phyloP scores from a whole-genome alignment of 805 yeast genomes.

The Wickerhamomyces chambardii region DNA sequence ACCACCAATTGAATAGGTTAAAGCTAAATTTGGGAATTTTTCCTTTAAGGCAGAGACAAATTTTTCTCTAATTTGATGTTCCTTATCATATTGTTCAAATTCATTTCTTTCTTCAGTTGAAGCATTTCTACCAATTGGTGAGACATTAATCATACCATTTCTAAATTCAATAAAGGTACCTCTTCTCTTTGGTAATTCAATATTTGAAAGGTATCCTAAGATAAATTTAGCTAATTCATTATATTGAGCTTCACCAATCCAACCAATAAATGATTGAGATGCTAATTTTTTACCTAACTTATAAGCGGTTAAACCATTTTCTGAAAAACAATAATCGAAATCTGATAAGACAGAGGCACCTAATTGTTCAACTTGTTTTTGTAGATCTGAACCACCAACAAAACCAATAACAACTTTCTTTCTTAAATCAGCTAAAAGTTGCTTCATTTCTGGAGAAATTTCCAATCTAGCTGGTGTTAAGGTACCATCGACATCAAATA shows the following conservation, averaged over 20 bases:
- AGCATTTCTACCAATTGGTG: slow-evolving; percentile 98
- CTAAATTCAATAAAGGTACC: slow-evolving; percentile 99
- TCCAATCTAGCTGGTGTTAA: slow-evolving; percentile 92
- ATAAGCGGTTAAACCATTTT: slow-evolving; percentile 97
- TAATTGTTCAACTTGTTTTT: slow-evolving; percentile 93
- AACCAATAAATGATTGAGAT: slow-evolving; percentile 86
- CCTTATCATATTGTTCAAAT: slow-evolving; percentile 77
- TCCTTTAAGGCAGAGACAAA: slow-evolving; percentile 80
- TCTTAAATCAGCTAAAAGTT: slow-evolving; percentile 65
- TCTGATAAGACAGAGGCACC: slow-evolving; percentile 70
- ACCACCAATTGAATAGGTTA: slow-evolving; percentile 98
- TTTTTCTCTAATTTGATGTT: slow-evolving; percentile 71
- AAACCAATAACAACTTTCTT: slow-evolving; percentile 93
- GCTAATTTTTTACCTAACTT: slow-evolving; percentile 82
- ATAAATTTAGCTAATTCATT: slow-evolving; percentile 81
- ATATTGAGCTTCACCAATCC: slow-evolving; percentile 96
- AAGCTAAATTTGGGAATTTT: slow-evolving; percentile 73
- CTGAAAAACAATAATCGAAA: slow-evolving; percentile 94
- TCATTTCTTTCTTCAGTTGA: slow-evolving; percentile 90
- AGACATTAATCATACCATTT: slow-evolving; percentile 98
- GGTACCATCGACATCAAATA: slow-evolving; percentile 98
- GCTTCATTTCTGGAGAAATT: slow-evolving; percentile 70
- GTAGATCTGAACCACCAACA: slow-evolving; percentile 95
- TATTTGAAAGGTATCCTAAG: slow-evolving; percentile 71
- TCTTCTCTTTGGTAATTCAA: slow-evolving; percentile 94